phyloP scores from a whole-genome alignment of 768 basidiomycete genomes.

The Tylopilus rubrobrunneus region DNA sequence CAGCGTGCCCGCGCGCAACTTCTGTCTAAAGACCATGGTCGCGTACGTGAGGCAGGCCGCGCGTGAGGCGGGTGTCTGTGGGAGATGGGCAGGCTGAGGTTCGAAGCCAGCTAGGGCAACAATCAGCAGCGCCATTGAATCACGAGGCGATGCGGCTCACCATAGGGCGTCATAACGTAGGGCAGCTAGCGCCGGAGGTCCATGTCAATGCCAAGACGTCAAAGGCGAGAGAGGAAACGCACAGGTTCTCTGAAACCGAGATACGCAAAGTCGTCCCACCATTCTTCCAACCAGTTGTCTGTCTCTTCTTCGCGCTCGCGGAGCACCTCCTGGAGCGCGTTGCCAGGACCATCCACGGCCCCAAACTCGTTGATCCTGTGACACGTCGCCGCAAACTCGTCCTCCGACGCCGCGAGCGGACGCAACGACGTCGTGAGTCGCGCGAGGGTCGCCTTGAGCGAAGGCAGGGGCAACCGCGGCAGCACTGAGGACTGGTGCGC shows the following conservation, averaged over 20 bases:
- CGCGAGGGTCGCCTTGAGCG: slow-evolving; percentile 58
- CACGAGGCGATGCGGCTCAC: slow-evolving; percentile 37
- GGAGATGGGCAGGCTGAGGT: slow-evolving; percentile 56
- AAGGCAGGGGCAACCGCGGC: slow-evolving; percentile 53
- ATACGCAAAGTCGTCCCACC: slow-evolving; percentile 91
- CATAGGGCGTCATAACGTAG: slow-evolving; percentile 79
- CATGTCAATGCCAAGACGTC: neutral
- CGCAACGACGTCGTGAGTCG: slow-evolving; percentile 66
- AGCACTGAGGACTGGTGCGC: no score
- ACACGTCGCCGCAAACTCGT: slow-evolving; percentile 52
- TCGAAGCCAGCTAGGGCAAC: slow-evolving; percentile 71
- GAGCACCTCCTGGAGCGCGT: slow-evolving; percentile 61
- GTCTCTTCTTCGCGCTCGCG: slow-evolving; percentile 49
- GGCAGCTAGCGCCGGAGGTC: slow-evolving; percentile 17
- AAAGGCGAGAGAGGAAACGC: slow-evolving; percentile 21
- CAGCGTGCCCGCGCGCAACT: slow-evolving; percentile 60
- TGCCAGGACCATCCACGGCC: slow-evolving; percentile 36
- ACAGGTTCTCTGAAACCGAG: slow-evolving; percentile 84
- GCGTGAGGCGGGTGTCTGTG: slow-evolving; percentile 54
- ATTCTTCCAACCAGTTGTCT: slow-evolving; percentile 88
- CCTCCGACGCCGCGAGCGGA: slow-evolving; percentile 65
- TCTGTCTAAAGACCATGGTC: slow-evolving; percentile 70
- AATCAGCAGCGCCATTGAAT: slow-evolving; percentile 5
- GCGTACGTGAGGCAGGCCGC: slow-evolving; percentile 71
- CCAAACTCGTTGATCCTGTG: slow-evolving; percentile 69